phyloP scores from a whole-genome alignment of 768 basidiomycete genomes.

The Lepiota subincarnata region DNA sequence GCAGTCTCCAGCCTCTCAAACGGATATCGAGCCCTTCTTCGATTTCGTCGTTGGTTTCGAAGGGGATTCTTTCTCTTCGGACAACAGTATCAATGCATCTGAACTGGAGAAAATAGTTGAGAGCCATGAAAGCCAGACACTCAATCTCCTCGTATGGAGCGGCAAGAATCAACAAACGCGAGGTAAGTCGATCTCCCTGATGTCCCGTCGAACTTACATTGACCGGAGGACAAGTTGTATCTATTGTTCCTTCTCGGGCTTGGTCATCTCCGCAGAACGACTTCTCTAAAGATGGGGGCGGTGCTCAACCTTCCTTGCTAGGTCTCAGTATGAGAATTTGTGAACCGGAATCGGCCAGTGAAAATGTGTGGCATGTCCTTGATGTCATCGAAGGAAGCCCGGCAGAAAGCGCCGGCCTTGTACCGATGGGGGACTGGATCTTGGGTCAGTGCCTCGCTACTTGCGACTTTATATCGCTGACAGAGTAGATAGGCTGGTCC shows the following conservation, averaged over 20 bases:
- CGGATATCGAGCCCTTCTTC: conserved; percentile 88
- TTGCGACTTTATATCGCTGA: conserved; percentile 20
- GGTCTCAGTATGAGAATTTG: conserved; percentile 94
- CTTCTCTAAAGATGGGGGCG: conserved; percentile 25
- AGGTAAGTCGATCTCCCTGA: conserved; percentile 36
- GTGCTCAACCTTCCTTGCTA: conserved; percentile 79
- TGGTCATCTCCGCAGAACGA: conserved; percentile 60
- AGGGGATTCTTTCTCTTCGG: conserved; percentile 52
- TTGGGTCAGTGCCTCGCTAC: conserved; percentile 25
- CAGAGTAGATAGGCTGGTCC: conserved; percentile 87
- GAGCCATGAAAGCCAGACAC: conserved; percentile 63
- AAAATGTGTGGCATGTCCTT: conserved; percentile 97
- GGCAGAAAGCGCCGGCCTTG: conserved; percentile 93
- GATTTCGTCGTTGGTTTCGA: conserved; percentile 95
- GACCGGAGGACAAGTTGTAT: conserved; percentile 47
- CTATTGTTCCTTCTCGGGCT: conserved; percentile 76
- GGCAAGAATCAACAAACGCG: conserved; percentile 70
- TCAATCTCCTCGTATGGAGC: conserved; percentile 80
- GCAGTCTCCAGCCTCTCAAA: conserved; percentile 81
- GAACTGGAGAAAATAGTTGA: conserved; percentile 82
- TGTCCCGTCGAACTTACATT: not conserved
- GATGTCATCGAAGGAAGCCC: conserved; percentile 96
- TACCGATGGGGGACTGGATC: conserved; percentile 75
- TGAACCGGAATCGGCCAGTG: conserved; percentile 80
- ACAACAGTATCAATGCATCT: conserved; percentile 58